Evolutionary conservation across 2,329 filamentous ascomycete species (phyloP).

Genomic region (Fusarium pseudonygamai): DNA sequence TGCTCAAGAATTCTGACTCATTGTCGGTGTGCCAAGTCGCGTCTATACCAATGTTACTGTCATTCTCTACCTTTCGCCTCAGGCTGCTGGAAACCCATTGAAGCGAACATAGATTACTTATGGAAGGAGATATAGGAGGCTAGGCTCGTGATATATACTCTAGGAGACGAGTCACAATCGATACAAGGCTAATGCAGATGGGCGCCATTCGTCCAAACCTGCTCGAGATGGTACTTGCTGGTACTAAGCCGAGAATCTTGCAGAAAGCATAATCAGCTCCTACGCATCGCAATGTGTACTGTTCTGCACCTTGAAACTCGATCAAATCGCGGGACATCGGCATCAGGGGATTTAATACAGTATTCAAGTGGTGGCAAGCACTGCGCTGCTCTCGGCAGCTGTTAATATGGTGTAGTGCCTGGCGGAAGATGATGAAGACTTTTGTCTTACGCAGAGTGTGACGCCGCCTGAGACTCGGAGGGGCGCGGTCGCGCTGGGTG

Average conservation of each 20-base stretch:
- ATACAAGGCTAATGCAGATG: background rate
- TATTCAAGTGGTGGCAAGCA: background rate
- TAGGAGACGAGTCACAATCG: background rate
- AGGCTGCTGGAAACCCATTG: rapidly evolving
- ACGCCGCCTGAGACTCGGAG: background rate
- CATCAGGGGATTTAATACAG: background rate
- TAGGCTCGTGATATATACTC: too few species aligned
- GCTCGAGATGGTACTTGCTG: background rate
- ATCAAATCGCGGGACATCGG: background rate
- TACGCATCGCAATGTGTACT: background rate
- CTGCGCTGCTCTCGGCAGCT: background rate
- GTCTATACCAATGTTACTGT: background rate
- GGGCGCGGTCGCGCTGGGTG: background rate
- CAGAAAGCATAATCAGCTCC: background rate
- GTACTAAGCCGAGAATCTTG: background rate
- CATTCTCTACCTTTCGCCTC: background rate
- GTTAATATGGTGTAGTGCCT: background rate
- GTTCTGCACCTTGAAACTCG: background rate
- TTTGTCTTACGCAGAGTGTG: background rate
- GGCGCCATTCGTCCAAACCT: background rate
- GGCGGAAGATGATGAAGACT: background rate
- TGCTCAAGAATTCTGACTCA: background rate
- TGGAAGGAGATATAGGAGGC: too few species aligned
- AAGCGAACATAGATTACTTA: background rate
- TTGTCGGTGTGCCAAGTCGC: background rate